These are phyloP conservation scores for Wallemia ichthyophaga DNA, from an alignment of 1,284 basidiomycete genomes.

Conservation along the genomic window DNA sequence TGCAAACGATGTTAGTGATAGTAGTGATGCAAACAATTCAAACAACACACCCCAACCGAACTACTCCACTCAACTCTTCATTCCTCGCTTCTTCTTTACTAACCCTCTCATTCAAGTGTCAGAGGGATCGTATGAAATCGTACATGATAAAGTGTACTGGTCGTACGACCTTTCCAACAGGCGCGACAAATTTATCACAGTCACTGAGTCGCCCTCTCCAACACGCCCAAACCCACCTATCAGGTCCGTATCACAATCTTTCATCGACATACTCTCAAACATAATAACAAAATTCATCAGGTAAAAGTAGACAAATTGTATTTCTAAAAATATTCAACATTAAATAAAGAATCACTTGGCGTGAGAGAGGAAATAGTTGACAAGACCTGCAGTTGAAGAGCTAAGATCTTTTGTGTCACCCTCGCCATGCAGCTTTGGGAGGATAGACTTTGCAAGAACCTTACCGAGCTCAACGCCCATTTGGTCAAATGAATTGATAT, in stretches of 20 bases:
- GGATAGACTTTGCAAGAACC: constrained; percentile 72
- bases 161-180: background rate
- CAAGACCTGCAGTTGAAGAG: constrained; percentile 72
- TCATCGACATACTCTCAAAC: too few species aligned
- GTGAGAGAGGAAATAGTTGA: constrained; percentile 74
- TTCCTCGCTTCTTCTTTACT: background rate
- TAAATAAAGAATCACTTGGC: constrained; percentile 17
- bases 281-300: too few species aligned
- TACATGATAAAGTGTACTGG: background rate
- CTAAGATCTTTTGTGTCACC: constrained; percentile 70
- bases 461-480: constrained; percentile 82
- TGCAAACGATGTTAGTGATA: too few species aligned
- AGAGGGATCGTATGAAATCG: background rate
- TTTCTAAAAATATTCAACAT: background rate
- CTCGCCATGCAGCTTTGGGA: constrained; percentile 52
- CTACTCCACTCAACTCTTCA: background rate
- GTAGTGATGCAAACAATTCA: too few species aligned
- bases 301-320: background rate
- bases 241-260: too few species aligned
- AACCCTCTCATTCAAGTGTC: background rate
- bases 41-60: too few species aligned
- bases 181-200: too few species aligned
- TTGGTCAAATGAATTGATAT: constrained; percentile 72
- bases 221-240: too few species aligned
- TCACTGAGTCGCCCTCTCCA: too few species aligned